Percentiles rank a stretch among this genome's conserved stretches.
phyloP scores from a whole-genome alignment of 2,329 filamentous ascomycete genomes.

The Tolypocladium album region DNA sequence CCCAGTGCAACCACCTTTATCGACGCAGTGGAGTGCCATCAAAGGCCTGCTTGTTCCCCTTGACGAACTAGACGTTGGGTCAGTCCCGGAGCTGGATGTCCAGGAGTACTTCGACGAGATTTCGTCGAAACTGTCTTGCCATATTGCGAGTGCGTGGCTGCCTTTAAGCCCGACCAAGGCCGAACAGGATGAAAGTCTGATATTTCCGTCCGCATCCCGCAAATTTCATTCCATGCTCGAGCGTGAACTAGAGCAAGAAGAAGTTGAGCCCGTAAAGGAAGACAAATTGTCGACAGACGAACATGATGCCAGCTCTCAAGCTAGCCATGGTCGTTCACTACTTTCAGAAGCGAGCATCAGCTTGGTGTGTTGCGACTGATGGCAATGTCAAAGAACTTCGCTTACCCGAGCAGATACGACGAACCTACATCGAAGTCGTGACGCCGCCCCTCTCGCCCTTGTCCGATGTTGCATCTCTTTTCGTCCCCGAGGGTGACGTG shows the following conservation, averaged over 20 bases:
- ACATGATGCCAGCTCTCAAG: too few species aligned
- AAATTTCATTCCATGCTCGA: slow-evolving; percentile 13
- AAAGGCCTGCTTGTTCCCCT: slow-evolving; percentile 8
- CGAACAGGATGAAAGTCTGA: slow-evolving; percentile 16
- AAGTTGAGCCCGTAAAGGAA: slow-evolving; percentile 1
- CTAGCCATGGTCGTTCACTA: neutral
- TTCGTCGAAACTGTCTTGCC: slow-evolving; percentile 6
- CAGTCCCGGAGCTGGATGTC: slow-evolving; percentile 10
- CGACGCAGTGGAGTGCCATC: neutral
- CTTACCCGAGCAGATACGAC: neutral
- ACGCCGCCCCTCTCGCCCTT: slow-evolving; percentile 18
- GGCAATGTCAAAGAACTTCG: neutral
- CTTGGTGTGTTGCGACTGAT: neutral
- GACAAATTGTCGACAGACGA: neutral
- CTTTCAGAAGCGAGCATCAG: neutral
- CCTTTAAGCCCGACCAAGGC: slow-evolving; percentile 12
- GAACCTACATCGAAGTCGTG: slow-evolving; percentile 2
- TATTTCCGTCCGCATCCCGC: slow-evolving; percentile 10
- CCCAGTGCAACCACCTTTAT: neutral
- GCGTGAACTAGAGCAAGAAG: slow-evolving; percentile 15
- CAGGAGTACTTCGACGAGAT: slow-evolving; percentile 11
- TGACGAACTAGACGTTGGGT: slow-evolving; percentile 14
- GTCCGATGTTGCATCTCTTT: slow-evolving; percentile 8
- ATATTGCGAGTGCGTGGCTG: slow-evolving; percentile 16
- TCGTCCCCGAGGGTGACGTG: slow-evolving; percentile 9